Evolutionary conservation across 1,139 yeast genomes (phyloP).

Genomic region (Zygosaccharomyces sapae): DNA sequence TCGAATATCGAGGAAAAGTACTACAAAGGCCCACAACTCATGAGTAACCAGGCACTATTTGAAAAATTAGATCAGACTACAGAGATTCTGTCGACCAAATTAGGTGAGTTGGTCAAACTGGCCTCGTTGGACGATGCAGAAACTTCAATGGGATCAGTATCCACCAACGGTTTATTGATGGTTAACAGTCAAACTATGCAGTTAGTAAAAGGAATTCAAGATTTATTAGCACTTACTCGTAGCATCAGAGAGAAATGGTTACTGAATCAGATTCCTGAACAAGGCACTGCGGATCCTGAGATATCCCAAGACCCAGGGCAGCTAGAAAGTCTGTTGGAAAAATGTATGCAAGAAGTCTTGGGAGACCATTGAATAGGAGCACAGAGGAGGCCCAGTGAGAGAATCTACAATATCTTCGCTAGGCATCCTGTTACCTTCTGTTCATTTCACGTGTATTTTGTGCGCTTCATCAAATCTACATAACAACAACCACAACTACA

Average conservation of each 20-base stretch:
- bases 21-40: slow-evolving; percentile 4
- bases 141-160: slow-evolving; percentile 13
- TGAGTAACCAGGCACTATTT: slow-evolving; percentile 33
- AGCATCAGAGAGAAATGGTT: slow-evolving; percentile 36
- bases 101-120: slow-evolving; percentile 30
- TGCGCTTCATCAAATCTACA: not conserved
- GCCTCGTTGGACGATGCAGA: slow-evolving; percentile 25
- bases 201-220: slow-evolving; percentile 35
- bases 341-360: slow-evolving; percentile 21
- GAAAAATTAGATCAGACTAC: slow-evolving; percentile 34
- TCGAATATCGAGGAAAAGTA: not conserved
- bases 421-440: not conserved
- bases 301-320: slow-evolving; percentile 15
- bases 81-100: slow-evolving; percentile 28
- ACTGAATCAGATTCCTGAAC: slow-evolving; percentile 32
- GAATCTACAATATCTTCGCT: not conserved
- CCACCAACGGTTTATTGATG: slow-evolving; percentile 32
- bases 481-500: not conserved
- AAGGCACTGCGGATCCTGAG: slow-evolving; percentile 4
- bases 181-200: slow-evolving; percentile 35
- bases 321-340: slow-evolving; percentile 19
- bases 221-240: slow-evolving; percentile 33
- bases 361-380: slow-evolving; percentile 4
- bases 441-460: slow-evolving; percentile 4
- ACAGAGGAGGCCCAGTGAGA: not conserved